Evolutionary conservation across 176 grass and related monocot species (phyloP), one percentile per base, ranked within the genome.

Genomic region (Ampelocalamus luodianensis): DNA sequence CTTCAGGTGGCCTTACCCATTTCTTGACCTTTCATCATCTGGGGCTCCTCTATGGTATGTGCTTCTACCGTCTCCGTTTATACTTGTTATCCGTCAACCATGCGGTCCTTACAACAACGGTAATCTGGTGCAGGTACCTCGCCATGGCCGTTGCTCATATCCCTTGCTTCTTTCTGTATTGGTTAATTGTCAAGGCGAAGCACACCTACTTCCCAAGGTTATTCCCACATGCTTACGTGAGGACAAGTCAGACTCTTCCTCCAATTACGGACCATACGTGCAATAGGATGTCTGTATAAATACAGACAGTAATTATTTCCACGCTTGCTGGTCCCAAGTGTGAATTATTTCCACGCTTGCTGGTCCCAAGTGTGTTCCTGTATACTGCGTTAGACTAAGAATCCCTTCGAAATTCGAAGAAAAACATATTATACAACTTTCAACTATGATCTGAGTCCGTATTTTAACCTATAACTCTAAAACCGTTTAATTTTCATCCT

Each of bases 1-100:
- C 76, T 85, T 20, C 90, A 97, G 95, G 95, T 97, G 95, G 95
- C 95, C 95, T 32, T 97, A 97, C 82, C 95, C 90, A 23, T 97
- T 97, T 91, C 84, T 97, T 6, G 86, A 97, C 40, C 92, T 97
- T 74, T 73, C 72, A 48, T 88, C 95, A 37, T 79, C 88, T 11
- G 88, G 88, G 68, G 92, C 92, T 58, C 94, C 91, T 46, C 36
- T 92, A 24, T 97, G 94, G 94, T 97, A 88, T 60, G 83, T 53
- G n/a, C 43, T 39, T 68, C 27, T 68, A 51, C 40, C 79, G 4
- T 6, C 7, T 78, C 36, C 22, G 2, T 42, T 74, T 26, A 29
- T 51, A 34, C 40, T 23, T 5, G 14, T 32, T 75, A 79, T 79
- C 49, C 37, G 38, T 71, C 17, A 4, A 26, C 10, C 1, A 4